Evolutionary conservation across 2,329 filamentous ascomycete genomes (phyloP).

Genomic region (Calonectria pauciramosa): DNA sequence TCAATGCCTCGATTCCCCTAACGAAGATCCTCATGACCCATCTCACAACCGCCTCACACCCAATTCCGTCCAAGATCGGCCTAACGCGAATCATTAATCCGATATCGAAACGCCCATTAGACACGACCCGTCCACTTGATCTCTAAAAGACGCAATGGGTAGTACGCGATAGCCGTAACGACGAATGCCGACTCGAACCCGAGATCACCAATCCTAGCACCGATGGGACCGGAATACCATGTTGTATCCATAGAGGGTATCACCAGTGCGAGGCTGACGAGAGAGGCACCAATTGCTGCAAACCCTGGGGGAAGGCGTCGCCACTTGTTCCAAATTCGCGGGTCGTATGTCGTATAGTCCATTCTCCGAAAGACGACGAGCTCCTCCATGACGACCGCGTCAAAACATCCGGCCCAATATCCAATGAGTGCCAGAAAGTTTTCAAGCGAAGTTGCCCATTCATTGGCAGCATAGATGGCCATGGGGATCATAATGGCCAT

Average conservation of each 20-base stretch:
- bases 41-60: neutral
- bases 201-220: slow-evolving; percentile 58
- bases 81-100: neutral
- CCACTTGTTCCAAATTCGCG: slow-evolving; percentile 59
- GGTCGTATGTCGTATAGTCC: slow-evolving; percentile 57
- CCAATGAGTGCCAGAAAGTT: slow-evolving; percentile 61
- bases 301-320: slow-evolving; percentile 57
- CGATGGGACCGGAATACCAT: slow-evolving; percentile 60
- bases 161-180: slow-evolving; percentile 56
- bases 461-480: slow-evolving; percentile 56
- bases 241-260: slow-evolving; percentile 59
- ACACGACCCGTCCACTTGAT: slow-evolving; percentile 46
- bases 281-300: slow-evolving; percentile 58
- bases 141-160: slow-evolving; percentile 52
- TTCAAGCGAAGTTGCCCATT: slow-evolving; percentile 57
- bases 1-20: neutral
- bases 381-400: slow-evolving; percentile 58
- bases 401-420: slow-evolving; percentile 62
- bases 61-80: neutral
- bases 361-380: slow-evolving; percentile 58
- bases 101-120: slow-evolving; percentile 16
- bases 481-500: slow-evolving; percentile 59
- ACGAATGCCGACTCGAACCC: slow-evolving; percentile 61
- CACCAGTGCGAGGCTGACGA: slow-evolving; percentile 57
- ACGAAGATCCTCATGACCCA: neutral